phyloP scores from a whole-genome alignment of 257 asterid genomes.

The Jaltomata sinuosa region DNA sequence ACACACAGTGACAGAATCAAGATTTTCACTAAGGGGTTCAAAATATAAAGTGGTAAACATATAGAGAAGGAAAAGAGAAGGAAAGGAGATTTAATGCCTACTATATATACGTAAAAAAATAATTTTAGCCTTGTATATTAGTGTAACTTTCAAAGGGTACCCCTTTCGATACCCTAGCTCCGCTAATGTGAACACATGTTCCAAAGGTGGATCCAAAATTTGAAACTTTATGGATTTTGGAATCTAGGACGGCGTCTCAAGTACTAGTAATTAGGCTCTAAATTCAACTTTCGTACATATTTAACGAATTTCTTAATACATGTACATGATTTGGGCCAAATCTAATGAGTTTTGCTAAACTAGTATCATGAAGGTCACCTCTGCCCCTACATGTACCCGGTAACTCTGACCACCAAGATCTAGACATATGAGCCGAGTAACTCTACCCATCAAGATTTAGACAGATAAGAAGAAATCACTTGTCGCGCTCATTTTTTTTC shows the following conservation, averaged over 20 bases:
- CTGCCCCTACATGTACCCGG: neutral
- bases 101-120: too few species aligned
- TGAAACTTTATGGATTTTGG: neutral
- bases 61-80: too few species aligned
- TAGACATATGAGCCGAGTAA: neutral
- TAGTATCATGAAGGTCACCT: neutral
- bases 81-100: too few species aligned
- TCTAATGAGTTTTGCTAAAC: neutral
- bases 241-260: neutral
- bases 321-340: neutral
- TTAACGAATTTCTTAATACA: neutral
- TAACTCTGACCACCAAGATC: neutral
- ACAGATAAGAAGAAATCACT: neutral
- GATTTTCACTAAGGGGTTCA: too few species aligned
- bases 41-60: too few species aligned
- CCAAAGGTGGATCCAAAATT: neutral
- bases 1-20: too few species aligned
- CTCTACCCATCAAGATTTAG: neutral
- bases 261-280: neutral
- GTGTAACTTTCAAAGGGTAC: too few species aligned
- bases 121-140: too few species aligned
- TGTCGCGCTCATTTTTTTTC: conserved; percentile 12
- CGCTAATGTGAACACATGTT: neutral
- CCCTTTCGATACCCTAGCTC: too few species aligned
- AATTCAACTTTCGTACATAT: neutral